Conservation (phyloP, 306 rosid genomes). For the Argentina anserina region DNA sequence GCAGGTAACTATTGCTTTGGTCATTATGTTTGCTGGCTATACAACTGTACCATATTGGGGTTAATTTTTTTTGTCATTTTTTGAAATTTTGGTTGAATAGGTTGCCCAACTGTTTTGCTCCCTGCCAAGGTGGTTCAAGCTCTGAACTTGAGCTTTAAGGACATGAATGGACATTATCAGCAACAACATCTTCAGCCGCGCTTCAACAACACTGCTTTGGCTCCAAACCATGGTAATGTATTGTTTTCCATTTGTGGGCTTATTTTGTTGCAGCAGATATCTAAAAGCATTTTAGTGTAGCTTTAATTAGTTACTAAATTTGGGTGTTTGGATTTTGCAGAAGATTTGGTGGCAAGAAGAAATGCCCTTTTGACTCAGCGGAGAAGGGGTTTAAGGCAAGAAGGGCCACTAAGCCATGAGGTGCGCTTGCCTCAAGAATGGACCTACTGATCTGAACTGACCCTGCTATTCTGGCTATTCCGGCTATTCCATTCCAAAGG, state of each 20-base stretch:
- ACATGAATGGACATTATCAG: conserved; percentile 8
- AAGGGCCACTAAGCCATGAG: conserved; percentile 46
- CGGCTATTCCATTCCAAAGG: conserved; percentile 2
- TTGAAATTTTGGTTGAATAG: conserved; percentile 7
- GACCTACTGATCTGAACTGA: conserved; percentile 49
- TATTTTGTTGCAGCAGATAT: neutral
- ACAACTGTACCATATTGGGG: neutral
- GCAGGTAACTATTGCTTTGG: conserved; percentile 23
- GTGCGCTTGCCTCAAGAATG: conserved; percentile 73
- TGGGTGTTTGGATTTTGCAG: conserved; percentile 20
- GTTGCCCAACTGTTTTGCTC: conserved; percentile 40
- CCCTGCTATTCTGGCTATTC: neutral
- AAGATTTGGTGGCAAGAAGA: conserved; percentile 43
- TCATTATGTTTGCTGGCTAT: too few species aligned
- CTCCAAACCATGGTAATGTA: conserved; percentile 41
- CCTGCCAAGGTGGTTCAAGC: conserved; percentile 53
- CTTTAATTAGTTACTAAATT: neutral
- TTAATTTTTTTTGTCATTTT: neutral
- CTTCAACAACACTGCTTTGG: conserved; percentile 22
- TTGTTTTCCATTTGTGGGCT: too few species aligned
- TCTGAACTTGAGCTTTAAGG: conserved; percentile 41
- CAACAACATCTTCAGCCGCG: conserved; percentile 28
- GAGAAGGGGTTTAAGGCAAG: conserved; percentile 36
- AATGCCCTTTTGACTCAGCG: conserved; percentile 46
- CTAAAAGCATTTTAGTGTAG: neutral